Evolutionary conservation across 148 eudicot genomes (phyloP).

Genomic region (Dysphania ambrosioides): DNA sequence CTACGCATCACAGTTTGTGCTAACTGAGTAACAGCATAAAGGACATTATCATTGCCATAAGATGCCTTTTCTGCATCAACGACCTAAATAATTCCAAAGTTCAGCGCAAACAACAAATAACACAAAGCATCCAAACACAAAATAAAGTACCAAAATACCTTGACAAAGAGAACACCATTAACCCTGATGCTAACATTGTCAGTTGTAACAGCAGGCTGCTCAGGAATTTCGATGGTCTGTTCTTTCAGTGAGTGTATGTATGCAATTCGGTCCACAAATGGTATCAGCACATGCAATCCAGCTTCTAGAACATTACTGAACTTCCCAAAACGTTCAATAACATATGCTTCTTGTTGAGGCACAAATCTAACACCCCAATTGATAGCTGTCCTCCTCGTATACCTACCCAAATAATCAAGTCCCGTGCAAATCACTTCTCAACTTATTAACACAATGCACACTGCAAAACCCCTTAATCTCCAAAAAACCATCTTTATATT

Average conservation of each 20-base stretch:
- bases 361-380: constrained; percentile 89
- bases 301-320: constrained; percentile 65
- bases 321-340: constrained; percentile 84
- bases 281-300: constrained; percentile 76
- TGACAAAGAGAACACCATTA: constrained; percentile 84
- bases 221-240: constrained; percentile 73
- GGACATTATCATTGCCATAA: constrained; percentile 84
- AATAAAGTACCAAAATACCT: constrained; percentile 38
- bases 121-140: not conserved
- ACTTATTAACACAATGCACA: not conserved
- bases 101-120: not conserved
- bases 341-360: constrained; percentile 80
- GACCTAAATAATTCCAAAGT: constrained; percentile 42
- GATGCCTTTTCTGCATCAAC: constrained; percentile 76
- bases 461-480: not conserved
- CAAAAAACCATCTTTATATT: not conserved
- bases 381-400: constrained; percentile 50
- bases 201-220: constrained; percentile 86
- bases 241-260: constrained; percentile 89
- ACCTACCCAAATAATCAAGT: constrained; percentile 30
- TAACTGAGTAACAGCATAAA: constrained; percentile 78
- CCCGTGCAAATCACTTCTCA: not conserved
- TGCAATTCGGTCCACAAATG: constrained; percentile 72
- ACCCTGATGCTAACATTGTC: constrained; percentile 86
- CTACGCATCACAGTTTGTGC: constrained; percentile 98